A percentile compares a stretch with the other conserved stretches of the same genome.
Conservation (phyloP, 2,329 filamentous ascomycete species). For the Claviceps purpurea region DNA sequence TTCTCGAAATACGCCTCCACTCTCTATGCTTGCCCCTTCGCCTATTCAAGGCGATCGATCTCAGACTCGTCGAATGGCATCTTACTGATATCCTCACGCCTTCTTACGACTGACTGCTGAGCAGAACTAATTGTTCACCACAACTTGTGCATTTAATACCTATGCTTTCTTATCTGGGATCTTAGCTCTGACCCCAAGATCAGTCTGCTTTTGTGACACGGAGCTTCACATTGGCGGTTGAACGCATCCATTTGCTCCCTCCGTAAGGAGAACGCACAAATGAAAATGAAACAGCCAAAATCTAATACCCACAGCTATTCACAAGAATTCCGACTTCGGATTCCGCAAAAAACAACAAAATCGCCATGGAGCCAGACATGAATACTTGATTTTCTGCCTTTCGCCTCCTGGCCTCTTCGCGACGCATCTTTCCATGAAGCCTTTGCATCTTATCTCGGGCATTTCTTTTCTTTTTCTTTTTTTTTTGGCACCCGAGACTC, state of each 20-base stretch:
- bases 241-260: neutral
- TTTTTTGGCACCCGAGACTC: neutral
- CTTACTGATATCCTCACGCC: constrained; percentile 34
- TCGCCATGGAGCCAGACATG: neutral
- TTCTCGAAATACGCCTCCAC: constrained; percentile 23
- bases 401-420: neutral
- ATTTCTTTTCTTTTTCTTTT: neutral
- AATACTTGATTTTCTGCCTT: neutral
- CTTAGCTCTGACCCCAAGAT: neutral
- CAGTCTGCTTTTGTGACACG: neutral
- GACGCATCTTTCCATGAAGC: neutral
- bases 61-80: constrained; percentile 48
- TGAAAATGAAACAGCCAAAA: neutral
- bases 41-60: constrained; percentile 35
- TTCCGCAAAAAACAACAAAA: neutral
- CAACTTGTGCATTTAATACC: constrained; percentile 8
- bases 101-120: constrained; percentile 14
- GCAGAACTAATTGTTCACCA: constrained; percentile 10
- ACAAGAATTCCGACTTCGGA: neutral
- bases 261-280: neutral
- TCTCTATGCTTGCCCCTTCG: constrained; percentile 32
- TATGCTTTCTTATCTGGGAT: constrained; percentile 12
- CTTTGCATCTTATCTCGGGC: neutral
- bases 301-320: neutral
- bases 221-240: constrained; percentile 1